phyloP scores from a whole-genome alignment of 495 filamentous ascomycete genomes.

The Penicillium manginii region DNA sequence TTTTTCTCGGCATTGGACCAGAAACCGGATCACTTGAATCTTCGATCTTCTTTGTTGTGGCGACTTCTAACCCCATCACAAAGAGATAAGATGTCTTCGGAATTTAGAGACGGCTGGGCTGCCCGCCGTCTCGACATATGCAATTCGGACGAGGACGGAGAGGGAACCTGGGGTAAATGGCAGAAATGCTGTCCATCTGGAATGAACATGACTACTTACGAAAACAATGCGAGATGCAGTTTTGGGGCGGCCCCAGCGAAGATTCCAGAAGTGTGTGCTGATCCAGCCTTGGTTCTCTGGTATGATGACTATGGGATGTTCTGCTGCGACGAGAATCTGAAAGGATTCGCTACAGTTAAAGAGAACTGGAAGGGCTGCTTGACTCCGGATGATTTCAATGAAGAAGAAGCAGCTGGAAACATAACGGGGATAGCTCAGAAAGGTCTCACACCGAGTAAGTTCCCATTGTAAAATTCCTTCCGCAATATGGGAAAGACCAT shows the following conservation, averaged over 20 bases:
- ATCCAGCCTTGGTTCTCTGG: neutral
- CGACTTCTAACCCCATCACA: neutral
- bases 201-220: neutral
- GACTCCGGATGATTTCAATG: neutral
- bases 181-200: neutral
- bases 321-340: neutral
- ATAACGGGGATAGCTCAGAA: neutral
- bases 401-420: neutral
- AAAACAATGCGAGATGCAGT: neutral
- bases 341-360: neutral
- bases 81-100: neutral
- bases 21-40: too few relatives aligned
- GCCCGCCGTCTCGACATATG: neutral
- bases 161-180: neutral
- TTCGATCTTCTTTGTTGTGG: too few relatives aligned
- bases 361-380: neutral
- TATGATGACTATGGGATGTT: neutral
- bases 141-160: neutral
- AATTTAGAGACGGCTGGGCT: neutral
- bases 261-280: neutral
- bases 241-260: neutral
- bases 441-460: neutral
- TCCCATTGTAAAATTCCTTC: neutral
- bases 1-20: too few relatives aligned
- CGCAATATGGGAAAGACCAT: neutral